Conservation (phyloP, 2,329 filamentous ascomycete genomes). For the Albifimbria verrucaria region DNA sequence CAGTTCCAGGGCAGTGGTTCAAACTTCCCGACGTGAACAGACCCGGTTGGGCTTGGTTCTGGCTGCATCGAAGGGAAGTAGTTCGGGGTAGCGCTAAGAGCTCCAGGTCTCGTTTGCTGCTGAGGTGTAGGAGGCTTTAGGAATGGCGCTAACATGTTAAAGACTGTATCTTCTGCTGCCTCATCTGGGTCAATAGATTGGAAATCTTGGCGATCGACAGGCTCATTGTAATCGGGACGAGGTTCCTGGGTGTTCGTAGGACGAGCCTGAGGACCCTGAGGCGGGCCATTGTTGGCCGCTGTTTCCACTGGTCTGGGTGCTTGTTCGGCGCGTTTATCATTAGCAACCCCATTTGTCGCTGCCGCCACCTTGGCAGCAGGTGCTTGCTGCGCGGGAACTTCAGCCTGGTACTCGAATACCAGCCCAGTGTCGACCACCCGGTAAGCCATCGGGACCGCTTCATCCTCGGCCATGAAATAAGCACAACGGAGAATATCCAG, state of each 20-base stretch:
- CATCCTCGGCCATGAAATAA: conserved; percentile 42
- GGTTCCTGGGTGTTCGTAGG: conserved; percentile 6
- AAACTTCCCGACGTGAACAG: conserved; percentile 27
- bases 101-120: conserved; percentile 14
- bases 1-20: conserved; percentile 48
- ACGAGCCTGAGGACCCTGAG: too few relatives aligned
- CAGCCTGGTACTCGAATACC: conserved; percentile 29
- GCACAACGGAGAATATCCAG: conserved; percentile 48
- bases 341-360: conserved; percentile 3
- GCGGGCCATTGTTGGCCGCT: not conserved
- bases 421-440: conserved; percentile 23
- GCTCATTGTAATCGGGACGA: not conserved
- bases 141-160: conserved; percentile 47
- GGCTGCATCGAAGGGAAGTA: conserved; percentile 40
- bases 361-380: not conserved
- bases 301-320: conserved; percentile 7
- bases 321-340: conserved; percentile 5
- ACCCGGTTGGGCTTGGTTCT: conserved; percentile 24
- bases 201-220: not conserved
- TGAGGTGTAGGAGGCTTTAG: conserved; percentile 42
- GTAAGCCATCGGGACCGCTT: conserved; percentile 33
- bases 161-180: conserved; percentile 35
- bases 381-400: not conserved
- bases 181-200: not conserved
- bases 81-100: conserved; percentile 51